Evolutionary conservation across 163 green algal genomes (phyloP).

Genomic region (Scenedesmus sp.): DNA sequence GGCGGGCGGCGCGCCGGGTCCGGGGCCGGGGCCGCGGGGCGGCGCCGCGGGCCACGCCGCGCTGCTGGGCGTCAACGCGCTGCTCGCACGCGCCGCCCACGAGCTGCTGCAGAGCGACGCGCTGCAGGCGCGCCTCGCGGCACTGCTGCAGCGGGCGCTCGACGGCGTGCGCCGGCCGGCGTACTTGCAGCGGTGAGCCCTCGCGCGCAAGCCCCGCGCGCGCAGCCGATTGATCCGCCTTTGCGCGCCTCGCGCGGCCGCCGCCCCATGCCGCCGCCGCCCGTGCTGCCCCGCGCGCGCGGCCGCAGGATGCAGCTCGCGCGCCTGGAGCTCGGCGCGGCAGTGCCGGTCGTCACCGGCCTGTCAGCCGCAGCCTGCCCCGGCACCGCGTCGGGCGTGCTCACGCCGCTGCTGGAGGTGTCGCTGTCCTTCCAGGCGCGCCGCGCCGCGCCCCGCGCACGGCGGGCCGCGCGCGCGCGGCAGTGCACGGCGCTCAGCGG

Average conservation of each 20-base stretch:
- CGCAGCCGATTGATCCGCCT: too few relatives aligned
- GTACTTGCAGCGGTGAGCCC: conserved; percentile 2
- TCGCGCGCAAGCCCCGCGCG: too few relatives aligned
- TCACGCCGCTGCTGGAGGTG: conserved; percentile 19
- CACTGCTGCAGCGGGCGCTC: conserved; percentile 10
- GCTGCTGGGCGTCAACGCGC: conserved; percentile 23
- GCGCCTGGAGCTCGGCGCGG: not conserved
- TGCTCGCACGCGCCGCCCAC: conserved; percentile 17
- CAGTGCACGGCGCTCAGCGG: too few relatives aligned
- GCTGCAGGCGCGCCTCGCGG: not conserved
- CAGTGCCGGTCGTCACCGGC: not conserved
- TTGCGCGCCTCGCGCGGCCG: too few relatives aligned
- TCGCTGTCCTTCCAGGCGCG: conserved; percentile 1
- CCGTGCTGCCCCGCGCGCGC: too few relatives aligned
- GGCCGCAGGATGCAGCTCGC: conserved; percentile 8
- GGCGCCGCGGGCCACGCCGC: not conserved
- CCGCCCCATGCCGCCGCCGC: too few relatives aligned
- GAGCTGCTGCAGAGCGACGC: conserved; percentile 28
- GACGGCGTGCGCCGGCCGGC: not conserved
- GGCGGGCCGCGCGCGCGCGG: too few relatives aligned
- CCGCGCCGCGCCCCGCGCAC: too few relatives aligned
- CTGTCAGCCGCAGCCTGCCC: not conserved
- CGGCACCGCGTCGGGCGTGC: not conserved
- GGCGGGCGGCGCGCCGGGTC: too few relatives aligned
- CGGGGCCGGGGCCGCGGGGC: too few relatives aligned